Percentiles rank a stretch among this genome's conserved stretches.
phyloP scores from a whole-genome alignment of 257 asterid species.

The Salvia miltiorrhiza region DNA sequence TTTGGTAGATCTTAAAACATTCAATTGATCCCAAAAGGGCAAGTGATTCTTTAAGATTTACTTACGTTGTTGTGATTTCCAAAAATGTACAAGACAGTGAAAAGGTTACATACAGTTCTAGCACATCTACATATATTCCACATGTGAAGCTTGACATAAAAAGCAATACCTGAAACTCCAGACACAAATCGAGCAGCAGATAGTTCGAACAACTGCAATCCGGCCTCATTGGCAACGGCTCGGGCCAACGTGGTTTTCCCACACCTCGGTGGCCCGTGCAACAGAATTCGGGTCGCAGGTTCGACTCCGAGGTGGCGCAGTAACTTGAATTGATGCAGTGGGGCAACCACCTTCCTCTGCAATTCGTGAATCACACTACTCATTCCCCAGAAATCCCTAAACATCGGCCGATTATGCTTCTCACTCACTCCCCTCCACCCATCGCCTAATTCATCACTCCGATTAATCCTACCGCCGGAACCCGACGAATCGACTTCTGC shows the following conservation, averaged over 20 bases:
- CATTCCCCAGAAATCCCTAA: constrained; percentile 87
- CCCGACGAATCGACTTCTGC: too few relatives aligned
- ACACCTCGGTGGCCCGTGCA: constrained; percentile 97
- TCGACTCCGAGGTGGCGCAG: constrained; percentile 48
- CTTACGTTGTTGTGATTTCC: too few relatives aligned
- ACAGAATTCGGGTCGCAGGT: constrained; percentile 71
- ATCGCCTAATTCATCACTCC: background rate
- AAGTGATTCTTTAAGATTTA: too few relatives aligned
- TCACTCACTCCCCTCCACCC: background rate
- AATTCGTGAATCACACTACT: constrained; percentile 53
- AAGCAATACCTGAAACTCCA: constrained; percentile 70
- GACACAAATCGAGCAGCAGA: constrained; percentile 89
- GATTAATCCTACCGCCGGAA: background rate
- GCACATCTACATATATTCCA: too few relatives aligned
- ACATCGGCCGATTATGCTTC: constrained; percentile 50
- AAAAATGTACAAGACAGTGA: too few relatives aligned
- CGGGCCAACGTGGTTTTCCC: constrained; percentile 90
- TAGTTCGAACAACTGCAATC: constrained; percentile 66
- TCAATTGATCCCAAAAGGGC: too few relatives aligned
- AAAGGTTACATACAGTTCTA: too few relatives aligned
- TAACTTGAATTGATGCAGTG: constrained; percentile 53
- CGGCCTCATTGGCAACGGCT: constrained; percentile 89
- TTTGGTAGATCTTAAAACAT: too few relatives aligned
- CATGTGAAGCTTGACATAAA: too few relatives aligned
- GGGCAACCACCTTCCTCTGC: constrained; percentile 67